phyloP scores from a whole-genome alignment of 78 protist genomes.

The Dictyostelium citrinum region DNA sequence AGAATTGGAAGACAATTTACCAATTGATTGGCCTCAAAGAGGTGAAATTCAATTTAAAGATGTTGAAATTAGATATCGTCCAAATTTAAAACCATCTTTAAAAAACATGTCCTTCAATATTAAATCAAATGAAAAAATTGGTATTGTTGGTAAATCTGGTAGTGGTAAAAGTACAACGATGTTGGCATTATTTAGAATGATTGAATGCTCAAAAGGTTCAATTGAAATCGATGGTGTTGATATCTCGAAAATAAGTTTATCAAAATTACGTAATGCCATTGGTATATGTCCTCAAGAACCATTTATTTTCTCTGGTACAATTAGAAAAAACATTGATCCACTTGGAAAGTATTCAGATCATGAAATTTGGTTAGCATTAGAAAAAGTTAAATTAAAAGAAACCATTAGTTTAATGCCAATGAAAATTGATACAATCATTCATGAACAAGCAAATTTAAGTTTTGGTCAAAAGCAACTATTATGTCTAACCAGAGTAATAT shows the following conservation, averaged over 20 bases:
- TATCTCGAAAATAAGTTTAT: constrained; percentile 43
- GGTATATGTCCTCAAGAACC: constrained; percentile 95
- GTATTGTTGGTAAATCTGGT: constrained; percentile 93
- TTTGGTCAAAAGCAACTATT: constrained; percentile 96
- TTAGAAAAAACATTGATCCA: constrained; percentile 66
- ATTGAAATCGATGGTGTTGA: constrained; percentile 82
- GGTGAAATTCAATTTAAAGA: constrained; percentile 76
- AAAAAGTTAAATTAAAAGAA: constrained; percentile 35
- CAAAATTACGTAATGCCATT: constrained; percentile 64
- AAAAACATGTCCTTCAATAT: constrained; percentile 28
- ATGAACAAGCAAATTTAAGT: constrained; percentile 75
- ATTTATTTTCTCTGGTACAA: constrained; percentile 84
- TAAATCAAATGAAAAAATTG: constrained; percentile 79
- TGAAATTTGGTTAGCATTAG: constrained; percentile 78
- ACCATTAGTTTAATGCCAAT: neutral
- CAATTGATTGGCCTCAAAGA: constrained; percentile 70
- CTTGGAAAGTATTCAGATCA: constrained; percentile 3
- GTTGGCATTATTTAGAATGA: constrained; percentile 79
- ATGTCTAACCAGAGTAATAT: constrained; percentile 94
- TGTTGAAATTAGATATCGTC: constrained; percentile 83
- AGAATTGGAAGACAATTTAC: neutral
- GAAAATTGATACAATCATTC: constrained; percentile 12
- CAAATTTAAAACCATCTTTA: constrained; percentile 66
- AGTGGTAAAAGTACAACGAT: constrained; percentile 84
- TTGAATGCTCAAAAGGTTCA: constrained; percentile 22